These are phyloP conservation scores for Rhodotorula sp. DNA, from an alignment of 1,284 basidiomycete genomes.

Conservation along the genomic window DNA sequence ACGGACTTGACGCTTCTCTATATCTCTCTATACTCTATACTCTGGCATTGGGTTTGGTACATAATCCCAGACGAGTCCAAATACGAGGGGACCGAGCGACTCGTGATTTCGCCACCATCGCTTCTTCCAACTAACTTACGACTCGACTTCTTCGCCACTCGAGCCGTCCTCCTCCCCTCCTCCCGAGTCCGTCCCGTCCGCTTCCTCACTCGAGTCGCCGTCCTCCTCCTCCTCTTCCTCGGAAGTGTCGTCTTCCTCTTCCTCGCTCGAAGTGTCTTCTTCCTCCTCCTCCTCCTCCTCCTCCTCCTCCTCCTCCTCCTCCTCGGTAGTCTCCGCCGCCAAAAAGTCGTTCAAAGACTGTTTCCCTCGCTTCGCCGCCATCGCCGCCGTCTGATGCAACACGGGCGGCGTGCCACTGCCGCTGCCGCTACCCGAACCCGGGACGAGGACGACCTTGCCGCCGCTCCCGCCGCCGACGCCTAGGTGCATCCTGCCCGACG, in stretches of 20 bases:
- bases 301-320: slow-evolving; percentile 19
- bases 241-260: slow-evolving; percentile 49
- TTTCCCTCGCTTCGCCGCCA: slow-evolving; percentile 38
- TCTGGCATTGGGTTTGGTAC: no score
- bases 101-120: no score
- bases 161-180: slow-evolving; percentile 36
- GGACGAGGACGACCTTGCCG: slow-evolving; percentile 33
- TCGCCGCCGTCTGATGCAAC: slow-evolving; percentile 14
- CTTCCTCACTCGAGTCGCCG: slow-evolving; percentile 47
- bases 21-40: no score
- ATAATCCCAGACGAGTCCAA: no score
- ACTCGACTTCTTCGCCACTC: not conserved
- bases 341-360: no score
- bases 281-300: slow-evolving; percentile 26
- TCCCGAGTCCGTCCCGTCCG: slow-evolving; percentile 44
- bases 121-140: no score
- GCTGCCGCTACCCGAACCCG: slow-evolving; percentile 7
- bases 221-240: slow-evolving; percentile 42
- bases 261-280: slow-evolving; percentile 31
- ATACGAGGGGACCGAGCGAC: no score
- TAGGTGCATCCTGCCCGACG: not conserved
- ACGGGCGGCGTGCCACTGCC: not conserved
- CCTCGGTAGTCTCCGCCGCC: slow-evolving; percentile 47
- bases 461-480: not conserved
- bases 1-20: no score